phyloP scores from a whole-genome alignment of 1,284 basidiomycete species.

The Irpex sp. region DNA sequence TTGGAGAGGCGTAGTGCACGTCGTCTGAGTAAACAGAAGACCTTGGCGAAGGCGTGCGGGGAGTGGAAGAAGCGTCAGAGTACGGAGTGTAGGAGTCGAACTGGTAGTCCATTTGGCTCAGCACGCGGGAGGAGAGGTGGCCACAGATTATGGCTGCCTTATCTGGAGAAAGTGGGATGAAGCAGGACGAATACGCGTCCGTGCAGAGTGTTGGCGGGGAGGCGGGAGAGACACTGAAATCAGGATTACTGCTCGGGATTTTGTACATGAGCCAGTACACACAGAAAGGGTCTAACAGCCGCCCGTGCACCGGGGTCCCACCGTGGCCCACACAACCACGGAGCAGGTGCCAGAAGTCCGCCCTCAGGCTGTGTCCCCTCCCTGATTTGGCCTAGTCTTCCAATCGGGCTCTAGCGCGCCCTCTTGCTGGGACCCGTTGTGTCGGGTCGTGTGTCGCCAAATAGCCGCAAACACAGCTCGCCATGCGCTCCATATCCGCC shows the following conservation, averaged over 20 bases:
- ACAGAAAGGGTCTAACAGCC: neutral
- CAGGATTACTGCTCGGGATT: conserved; percentile 7
- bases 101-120: conserved; percentile 48
- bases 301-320: conserved; percentile 6
- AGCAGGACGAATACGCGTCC: conserved; percentile 11
- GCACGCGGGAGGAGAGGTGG: neutral
- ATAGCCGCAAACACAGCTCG: neutral
- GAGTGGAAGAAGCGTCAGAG: conserved; percentile 56
- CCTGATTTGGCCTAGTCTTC: conserved; percentile 14
- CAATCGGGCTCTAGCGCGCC: conserved; percentile 10
- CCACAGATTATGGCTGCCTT: neutral
- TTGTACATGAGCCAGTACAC: conserved; percentile 10
- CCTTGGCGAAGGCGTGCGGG: conserved; percentile 66
- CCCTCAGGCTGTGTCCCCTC: conserved; percentile 13
- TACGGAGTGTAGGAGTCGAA: conserved; percentile 64
- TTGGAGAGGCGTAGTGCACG: conserved; percentile 33
- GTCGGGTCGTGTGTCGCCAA: conserved; percentile 10
- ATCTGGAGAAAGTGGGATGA: conserved; percentile 1
- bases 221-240: conserved; percentile 6
- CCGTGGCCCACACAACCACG: neutral
- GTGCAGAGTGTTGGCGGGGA: conserved; percentile 11
- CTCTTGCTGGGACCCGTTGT: conserved; percentile 7
- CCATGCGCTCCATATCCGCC: conserved; percentile 14
- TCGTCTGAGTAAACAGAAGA: conserved; percentile 35
- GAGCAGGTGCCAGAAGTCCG: conserved; percentile 10